Base-by-base conservation (phyloP, 1,139 yeast genomes). In the Tardiomyces depauwii region DNA sequence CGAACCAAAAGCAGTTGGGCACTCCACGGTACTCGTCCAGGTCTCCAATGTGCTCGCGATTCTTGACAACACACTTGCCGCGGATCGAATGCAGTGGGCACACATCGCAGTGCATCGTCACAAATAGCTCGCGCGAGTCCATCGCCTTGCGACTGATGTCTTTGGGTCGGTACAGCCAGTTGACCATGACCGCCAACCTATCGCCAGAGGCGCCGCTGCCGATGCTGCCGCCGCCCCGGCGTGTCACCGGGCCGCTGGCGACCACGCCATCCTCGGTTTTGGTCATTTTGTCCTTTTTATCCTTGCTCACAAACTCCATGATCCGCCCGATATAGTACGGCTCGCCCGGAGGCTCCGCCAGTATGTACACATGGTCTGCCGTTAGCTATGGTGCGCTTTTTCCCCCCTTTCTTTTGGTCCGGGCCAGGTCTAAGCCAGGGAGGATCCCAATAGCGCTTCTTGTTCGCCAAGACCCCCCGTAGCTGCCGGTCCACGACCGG, bases 331-430 rank as follows among this genome's bases (percentile, higher is more conserved):
- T 77, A 58, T 86, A 88, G 66, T 85, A 89, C 0, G 97, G 96
- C 56, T 89, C 97, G 1, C 95, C 94, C 0, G 96, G 91, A 0
- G 96, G 96, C 61, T 87, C 96, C 52, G 94, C 80, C 23, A 88
- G 73, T 78, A 91, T 80, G 61, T 85, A 89, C 5, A 89, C 82
- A 53, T 74, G 81, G 48, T 89, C 95, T 63, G 42, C n/a, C 5
- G 18, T 36, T 14, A 16, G 19, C 9, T n/a, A 6, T 14, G 19
- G 7, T 18, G 10, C 36, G n/a, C n/a, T n/a, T n/a, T n/a, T n/a
- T n/a, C n/a, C n/a, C n/a, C n/a, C n/a, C n/a, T n/a, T n/a, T n/a
- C n/a, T n/a, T n/a, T n/a, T n/a, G n/a, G n/a, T n/a, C n/a, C n/a
- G n/a, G n/a, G n/a, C n/a, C n/a, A n/a, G n/a, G n/a, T n/a, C n/a